phyloP scores from a whole-genome alignment of 345 rosid species.

The Hypericum perforatum region DNA sequence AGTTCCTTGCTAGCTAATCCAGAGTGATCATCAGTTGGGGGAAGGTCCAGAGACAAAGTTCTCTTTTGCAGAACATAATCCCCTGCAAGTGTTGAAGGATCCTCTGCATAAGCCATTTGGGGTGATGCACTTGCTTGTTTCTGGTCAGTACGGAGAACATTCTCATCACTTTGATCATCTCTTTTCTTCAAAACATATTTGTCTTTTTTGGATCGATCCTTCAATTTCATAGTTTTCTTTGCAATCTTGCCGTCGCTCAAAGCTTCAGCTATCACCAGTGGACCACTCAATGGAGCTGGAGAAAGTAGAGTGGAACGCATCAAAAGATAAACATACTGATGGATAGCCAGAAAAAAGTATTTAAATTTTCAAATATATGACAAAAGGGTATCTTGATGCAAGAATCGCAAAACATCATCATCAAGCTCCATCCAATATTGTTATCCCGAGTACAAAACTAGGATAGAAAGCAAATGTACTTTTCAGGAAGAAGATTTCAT shows the following conservation, averaged over 20 bases:
- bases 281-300: slow-evolving; percentile 95
- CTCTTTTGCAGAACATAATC: slow-evolving; percentile 76
- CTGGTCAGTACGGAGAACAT: slow-evolving; percentile 22
- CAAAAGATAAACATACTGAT: slow-evolving; percentile 9
- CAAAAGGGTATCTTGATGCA: background rate
- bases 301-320: slow-evolving; percentile 13
- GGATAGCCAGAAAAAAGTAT: slow-evolving; percentile 8
- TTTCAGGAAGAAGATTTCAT: too few species aligned
- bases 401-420: too few species aligned
- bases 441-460: too few species aligned
- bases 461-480: too few species aligned
- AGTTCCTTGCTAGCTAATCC: slow-evolving; percentile 24
- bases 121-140: slow-evolving; percentile 31
- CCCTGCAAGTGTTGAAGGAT: slow-evolving; percentile 32
- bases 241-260: slow-evolving; percentile 54
- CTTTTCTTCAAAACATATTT: slow-evolving; percentile 72
- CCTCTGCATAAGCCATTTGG: slow-evolving; percentile 28
- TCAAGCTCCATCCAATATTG: too few species aligned
- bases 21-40: slow-evolving; percentile 29
- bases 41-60: slow-evolving; percentile 24
- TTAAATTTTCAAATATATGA: background rate
- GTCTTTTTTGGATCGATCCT: slow-evolving; percentile 73
- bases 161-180: slow-evolving; percentile 43
- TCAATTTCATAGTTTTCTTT: slow-evolving; percentile 50
- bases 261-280: slow-evolving; percentile 81